These are phyloP conservation scores for Talaromyces marneffei DNA, from an alignment of 2,329 filamentous ascomycete species.

Conservation along the genomic window DNA sequence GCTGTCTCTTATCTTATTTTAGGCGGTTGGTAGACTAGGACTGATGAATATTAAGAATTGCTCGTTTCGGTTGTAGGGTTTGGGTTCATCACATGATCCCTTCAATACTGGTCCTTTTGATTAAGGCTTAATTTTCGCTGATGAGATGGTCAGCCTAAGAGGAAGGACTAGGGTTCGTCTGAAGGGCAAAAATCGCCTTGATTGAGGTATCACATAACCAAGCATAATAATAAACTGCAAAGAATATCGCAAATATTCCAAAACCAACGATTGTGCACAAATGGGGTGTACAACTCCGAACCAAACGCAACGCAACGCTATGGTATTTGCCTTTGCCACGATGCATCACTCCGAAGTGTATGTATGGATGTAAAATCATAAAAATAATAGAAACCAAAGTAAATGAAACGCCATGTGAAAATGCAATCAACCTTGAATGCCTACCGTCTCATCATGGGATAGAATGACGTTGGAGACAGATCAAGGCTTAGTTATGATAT, in stretches of 20 bases:
- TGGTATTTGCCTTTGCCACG: neutral
- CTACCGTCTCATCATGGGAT: neutral
- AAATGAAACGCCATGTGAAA: slow-evolving; percentile 1
- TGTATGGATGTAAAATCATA: neutral
- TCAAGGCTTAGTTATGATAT: neutral
- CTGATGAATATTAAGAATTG: neutral
- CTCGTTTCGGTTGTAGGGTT: neutral
- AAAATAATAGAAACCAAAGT: neutral
- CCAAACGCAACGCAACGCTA: slow-evolving; percentile 3
- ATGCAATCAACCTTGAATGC: slow-evolving; percentile 3
- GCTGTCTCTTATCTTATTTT: too few species aligned
- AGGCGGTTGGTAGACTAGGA: too few species aligned
- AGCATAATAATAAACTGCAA: neutral
- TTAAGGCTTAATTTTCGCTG: too few species aligned
- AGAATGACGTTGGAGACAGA: neutral
- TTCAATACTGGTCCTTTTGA: too few species aligned
- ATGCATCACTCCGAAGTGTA: neutral
- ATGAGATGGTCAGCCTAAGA: neutral
- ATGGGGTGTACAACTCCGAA: neutral
- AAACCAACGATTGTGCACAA: neutral
- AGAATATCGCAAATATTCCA: neutral
- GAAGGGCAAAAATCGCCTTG: neutral
- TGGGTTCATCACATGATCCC: neutral
- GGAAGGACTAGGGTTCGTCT: too few species aligned
- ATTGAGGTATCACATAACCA: neutral